Evolutionary conservation across 177 flowering plant genomes (phyloP), one percentile per base, ranked within the genome.

Genomic region (Tripterygium wilfordii): DNA sequence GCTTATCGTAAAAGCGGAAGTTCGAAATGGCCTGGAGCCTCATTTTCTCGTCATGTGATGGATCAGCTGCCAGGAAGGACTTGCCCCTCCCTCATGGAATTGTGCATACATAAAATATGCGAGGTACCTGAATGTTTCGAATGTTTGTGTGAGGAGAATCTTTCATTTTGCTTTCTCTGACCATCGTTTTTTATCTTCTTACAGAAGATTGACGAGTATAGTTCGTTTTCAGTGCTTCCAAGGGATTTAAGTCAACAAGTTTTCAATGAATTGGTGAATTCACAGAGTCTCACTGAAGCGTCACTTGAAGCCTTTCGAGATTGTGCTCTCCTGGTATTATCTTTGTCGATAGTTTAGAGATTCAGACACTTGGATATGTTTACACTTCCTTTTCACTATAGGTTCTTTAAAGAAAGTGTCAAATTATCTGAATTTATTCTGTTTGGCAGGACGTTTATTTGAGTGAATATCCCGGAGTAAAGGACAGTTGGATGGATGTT

Each of bases 241-340:
- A 77, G 97, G 66, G 99, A 92, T 57, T 65, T 89, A 47, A 86
- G 65, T 64, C 98, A 92, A 62, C 91, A 67, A 56, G 71, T 92
- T 18, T 79, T 92, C 49, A 77, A 88, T 67, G 89, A 86, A 48
- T 66, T 88, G 67, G 85, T 86, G 21, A 9, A 46, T 55, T 70
- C 80, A 5, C 72, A 68, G 14, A 26, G 71, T 58, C 71, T 92
- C 25, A 76, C 59, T 52, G 72, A 65, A 40, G 50, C 25, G 37
- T 57, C 63, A 42, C 74, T 88, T 48, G 78, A 80, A 63, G 81
- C 87, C 27, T 92, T 92, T 66, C 77, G 83, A 38, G 90, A 92
- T 57, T 92, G 96, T 66, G 91, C 80, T 45, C 76, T 86, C 38
- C 77, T 88, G 92, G 96, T 92, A 54, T n/a, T 13, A 5, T 13